A percentile compares a stretch with the other conserved stretches of the same genome.
These are phyloP conservation scores for Sclerotinia trifoliorum DNA, from an alignment of 2,329 filamentous ascomycete genomes.

Conservation along the genomic window DNA sequence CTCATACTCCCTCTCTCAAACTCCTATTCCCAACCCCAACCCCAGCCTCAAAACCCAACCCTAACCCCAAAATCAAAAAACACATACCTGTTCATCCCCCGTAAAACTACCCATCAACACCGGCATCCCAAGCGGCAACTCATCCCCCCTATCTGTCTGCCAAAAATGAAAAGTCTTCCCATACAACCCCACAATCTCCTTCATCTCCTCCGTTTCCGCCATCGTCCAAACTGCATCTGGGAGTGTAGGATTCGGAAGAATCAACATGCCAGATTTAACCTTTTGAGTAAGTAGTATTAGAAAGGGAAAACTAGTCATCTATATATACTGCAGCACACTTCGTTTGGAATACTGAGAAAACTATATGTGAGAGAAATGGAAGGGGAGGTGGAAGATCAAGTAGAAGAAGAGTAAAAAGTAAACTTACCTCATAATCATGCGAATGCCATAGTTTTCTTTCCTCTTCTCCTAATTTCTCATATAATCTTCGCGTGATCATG, in stretches of 20 bases:
- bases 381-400: neutral
- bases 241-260: slow-evolving; percentile 61
- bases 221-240: slow-evolving; percentile 67
- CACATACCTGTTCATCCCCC: slow-evolving; percentile 7
- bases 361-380: neutral
- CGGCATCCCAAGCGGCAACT: slow-evolving; percentile 19
- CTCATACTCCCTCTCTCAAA: neutral
- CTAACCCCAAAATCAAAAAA: neutral
- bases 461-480: slow-evolving; percentile 59
- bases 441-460: slow-evolving; percentile 80
- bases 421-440: slow-evolving; percentile 59
- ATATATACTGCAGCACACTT: slow-evolving; percentile 31
- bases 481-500: slow-evolving; percentile 63
- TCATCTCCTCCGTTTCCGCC: slow-evolving; percentile 79
- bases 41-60: neutral
- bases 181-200: slow-evolving; percentile 70
- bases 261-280: slow-evolving; percentile 60
- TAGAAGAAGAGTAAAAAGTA: slow-evolving; percentile 25
- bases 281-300: neutral
- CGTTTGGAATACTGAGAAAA: too few species aligned
- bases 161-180: slow-evolving; percentile 85
- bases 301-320: neutral
- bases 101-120: slow-evolving; percentile 24
- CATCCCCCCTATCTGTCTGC: slow-evolving; percentile 70
- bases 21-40: too few species aligned